Evolutionary conservation across 139 green algal species (phyloP), one percentile per base, ranked within the genome.

Genomic region (Picochlorum sp.): DNA sequence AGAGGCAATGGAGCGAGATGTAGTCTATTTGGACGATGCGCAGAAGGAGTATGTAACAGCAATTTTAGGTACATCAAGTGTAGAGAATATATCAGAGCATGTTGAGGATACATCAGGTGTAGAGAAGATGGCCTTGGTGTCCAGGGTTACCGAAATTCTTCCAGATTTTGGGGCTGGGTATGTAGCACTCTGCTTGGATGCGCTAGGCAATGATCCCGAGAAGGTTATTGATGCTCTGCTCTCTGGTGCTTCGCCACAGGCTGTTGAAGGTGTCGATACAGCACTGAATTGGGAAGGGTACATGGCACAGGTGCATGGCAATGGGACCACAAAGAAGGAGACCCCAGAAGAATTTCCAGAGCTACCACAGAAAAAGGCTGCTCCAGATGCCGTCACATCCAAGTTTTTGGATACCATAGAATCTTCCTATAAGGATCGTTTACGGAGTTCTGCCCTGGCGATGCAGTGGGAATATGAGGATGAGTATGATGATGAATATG

Each of bases 401-500:
- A 21, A 41, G 21, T 71, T 65, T 41, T 38, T 79, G 44, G 67
- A 79, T 57, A 61, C 62, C 10, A 49, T 54, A 37, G 72, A 71
- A 24, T 58, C 49, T 6, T 45, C 51, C 32, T 71, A 77, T 49
- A 57, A 54, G 15, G 51, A 79, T 24, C 26, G 38, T n/a, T 57
- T 79, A 15, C 9, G 63, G 15, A 28, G 60, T 15, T 41, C 66
- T 5, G 72, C 72, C 3, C 44, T 15, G 1, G 59, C 51, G 13
- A 18, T 32, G 7, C 81, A 92, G 62, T 91, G 73, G 63, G 83
- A 86, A 67, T 90, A 90, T 50, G 80, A 93, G 9, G 87, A 94
- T 28, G 87, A 94, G 61, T 94, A 94, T 57, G 87, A 94, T 70
- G 87, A 94, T 69, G 81, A 66, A 0, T 89, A 85, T 59, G 87